A percentile compares a stretch with the other conserved stretches of the same genome.
phyloP scores from a whole-genome alignment of 2,329 filamentous ascomycete species.

The Fusarium sp. region DNA sequence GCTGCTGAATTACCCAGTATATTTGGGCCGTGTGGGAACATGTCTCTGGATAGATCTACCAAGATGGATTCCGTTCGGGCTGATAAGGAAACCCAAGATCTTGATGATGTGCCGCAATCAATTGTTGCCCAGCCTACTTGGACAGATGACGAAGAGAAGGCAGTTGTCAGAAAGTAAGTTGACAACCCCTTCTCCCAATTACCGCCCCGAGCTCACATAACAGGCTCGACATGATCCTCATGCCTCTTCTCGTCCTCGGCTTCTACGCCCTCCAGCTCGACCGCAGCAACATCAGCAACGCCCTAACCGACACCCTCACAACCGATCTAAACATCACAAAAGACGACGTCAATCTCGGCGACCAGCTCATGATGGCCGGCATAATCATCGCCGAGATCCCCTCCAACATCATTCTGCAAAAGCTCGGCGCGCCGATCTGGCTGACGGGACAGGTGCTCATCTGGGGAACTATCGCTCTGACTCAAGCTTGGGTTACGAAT shows the following conservation, averaged over 20 bases:
- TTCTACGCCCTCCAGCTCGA: constrained; percentile 57
- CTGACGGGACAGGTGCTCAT: constrained; percentile 28
- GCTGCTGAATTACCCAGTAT: background rate
- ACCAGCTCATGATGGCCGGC: constrained; percentile 57
- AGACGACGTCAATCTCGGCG: constrained; percentile 60
- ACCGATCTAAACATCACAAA: constrained; percentile 58
- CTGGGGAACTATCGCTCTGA: constrained; percentile 28
- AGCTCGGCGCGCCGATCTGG: constrained; percentile 31
- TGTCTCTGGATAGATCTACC: accelerated
- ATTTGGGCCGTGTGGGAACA: background rate
- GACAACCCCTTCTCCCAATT: background rate
- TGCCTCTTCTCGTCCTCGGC: constrained; percentile 57
- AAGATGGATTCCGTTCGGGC: background rate
- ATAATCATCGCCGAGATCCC: constrained; percentile 56
- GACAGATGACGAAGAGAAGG: constrained; percentile 18
- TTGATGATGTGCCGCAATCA: background rate
- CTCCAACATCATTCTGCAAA: constrained; percentile 33
- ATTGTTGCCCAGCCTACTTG: background rate
- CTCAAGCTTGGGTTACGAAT: constrained; percentile 28
- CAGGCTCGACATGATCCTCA: constrained; percentile 49
- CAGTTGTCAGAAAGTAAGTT: constrained; percentile 35
- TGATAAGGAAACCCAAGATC: background rate
- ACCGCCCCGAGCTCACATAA: background rate
- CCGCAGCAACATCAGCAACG: constrained; percentile 54
- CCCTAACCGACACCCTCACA: constrained; percentile 59